Evolutionary conservation across 805 yeast genomes (phyloP).

Genomic region (Ogataea henricii): DNA sequence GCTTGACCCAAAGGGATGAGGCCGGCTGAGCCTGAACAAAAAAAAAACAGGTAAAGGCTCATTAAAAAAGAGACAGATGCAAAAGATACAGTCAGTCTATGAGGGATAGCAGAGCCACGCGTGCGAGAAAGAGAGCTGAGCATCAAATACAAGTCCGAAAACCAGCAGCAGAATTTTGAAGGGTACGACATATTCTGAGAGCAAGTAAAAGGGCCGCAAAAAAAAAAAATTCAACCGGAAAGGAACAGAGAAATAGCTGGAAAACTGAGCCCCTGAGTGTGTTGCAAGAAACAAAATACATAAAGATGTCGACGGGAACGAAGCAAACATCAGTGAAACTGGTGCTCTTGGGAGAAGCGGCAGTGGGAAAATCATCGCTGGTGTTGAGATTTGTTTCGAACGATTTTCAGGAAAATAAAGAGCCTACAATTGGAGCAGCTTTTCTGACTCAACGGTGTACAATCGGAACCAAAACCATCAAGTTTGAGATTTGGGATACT

Average conservation of each 20-base stretch:
- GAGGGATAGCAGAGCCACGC: neutral
- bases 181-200: no score
- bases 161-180: no score
- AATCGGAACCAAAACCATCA: slow-evolving; percentile 81
- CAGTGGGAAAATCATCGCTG: slow-evolving; percentile 93
- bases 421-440: slow-evolving; percentile 98
- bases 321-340: slow-evolving; percentile 75
- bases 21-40: slow-evolving; percentile 7
- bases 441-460: slow-evolving; percentile 92
- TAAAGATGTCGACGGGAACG: slow-evolving; percentile 27
- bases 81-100: neutral
- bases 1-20: neutral
- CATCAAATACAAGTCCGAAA: neutral
- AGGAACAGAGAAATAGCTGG: neutral
- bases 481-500: slow-evolving; percentile 95
- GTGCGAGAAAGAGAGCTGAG: neutral
- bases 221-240: no score
- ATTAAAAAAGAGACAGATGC: slow-evolving; percentile 1
- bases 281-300: slow-evolving; percentile 2
- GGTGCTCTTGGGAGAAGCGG: slow-evolving; percentile 94
- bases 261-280: neutral
- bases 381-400: slow-evolving; percentile 91
- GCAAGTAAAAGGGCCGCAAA: no score
- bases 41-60: neutral
- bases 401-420: slow-evolving; percentile 96